A percentile compares a stretch with the other conserved stretches of the same genome.
Conservation (phyloP, 75 land plant species). For the Picea glauca region DNA sequence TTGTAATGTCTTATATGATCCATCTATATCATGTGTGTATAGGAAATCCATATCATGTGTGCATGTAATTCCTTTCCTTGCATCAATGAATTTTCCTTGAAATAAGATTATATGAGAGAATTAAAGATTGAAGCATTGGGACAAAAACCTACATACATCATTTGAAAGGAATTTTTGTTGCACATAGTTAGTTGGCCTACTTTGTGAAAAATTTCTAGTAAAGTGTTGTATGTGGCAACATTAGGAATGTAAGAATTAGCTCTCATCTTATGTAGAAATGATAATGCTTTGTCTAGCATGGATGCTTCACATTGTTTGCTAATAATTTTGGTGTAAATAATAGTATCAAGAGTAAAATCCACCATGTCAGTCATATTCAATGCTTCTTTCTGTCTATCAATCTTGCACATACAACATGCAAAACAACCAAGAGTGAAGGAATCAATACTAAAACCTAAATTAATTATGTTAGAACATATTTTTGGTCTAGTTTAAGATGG, state of each 20-base stretch:
- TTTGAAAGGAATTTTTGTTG: slow-evolving; percentile 53
- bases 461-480: slow-evolving; percentile 45
- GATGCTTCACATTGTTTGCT: slow-evolving; percentile 63
- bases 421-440: slow-evolving; percentile 42
- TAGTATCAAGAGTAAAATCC: slow-evolving; percentile 44
- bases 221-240: neutral
- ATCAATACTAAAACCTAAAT: slow-evolving; percentile 37
- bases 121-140: slow-evolving; percentile 58
- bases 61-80: neutral
- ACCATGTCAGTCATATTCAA: slow-evolving; percentile 45
- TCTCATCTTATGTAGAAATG: slow-evolving; percentile 51
- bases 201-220: slow-evolving; percentile 1
- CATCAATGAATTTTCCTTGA: slow-evolving; percentile 43
- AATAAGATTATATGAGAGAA: slow-evolving; percentile 68
- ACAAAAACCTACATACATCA: slow-evolving; percentile 59
- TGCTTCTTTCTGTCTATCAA: slow-evolving; percentile 49
- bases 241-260: slow-evolving; percentile 61
- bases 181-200: slow-evolving; percentile 52
- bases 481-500: slow-evolving; percentile 40
- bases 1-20: too few relatives aligned
- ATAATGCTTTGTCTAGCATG: slow-evolving; percentile 57
- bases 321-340: slow-evolving; percentile 59
- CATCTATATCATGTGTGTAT: too few relatives aligned
- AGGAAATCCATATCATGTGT: too few relatives aligned
- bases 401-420: slow-evolving; percentile 41